Evolutionary conservation across 78 protist genomes (phyloP).

Genomic region (Dictyostelium intermedium): DNA sequence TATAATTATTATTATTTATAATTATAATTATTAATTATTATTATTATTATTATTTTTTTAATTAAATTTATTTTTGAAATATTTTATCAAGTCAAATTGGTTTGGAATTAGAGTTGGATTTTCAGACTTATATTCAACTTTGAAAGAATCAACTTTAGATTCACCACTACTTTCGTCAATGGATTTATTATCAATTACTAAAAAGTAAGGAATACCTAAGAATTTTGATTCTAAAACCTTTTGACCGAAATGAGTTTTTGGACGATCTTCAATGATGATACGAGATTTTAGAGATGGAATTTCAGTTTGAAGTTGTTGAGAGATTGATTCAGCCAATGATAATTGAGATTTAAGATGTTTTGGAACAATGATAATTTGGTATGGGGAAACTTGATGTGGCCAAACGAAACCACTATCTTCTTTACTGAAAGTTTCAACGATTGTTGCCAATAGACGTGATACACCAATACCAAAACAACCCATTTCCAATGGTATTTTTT

Average conservation of each 20-base stretch:
- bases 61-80: constrained; percentile 6
- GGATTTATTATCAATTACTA: neutral
- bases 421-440: constrained; percentile 39
- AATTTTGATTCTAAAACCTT: constrained; percentile 28
- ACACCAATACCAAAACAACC: constrained; percentile 85
- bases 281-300: constrained; percentile 5
- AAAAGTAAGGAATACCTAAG: constrained; percentile 33
- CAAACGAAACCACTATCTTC: constrained; percentile 18
- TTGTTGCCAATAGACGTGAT: constrained; percentile 68
- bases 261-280: constrained; percentile 24
- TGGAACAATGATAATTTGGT: constrained; percentile 46
- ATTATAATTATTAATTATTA: too few species aligned
- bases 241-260: neutral
- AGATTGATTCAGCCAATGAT: neutral
- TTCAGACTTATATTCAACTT: neutral
- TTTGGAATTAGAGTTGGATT: neutral
- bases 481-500: constrained; percentile 58
- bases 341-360: neutral
- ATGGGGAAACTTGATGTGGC: constrained; percentile 71
- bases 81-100: neutral
- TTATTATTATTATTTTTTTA: too few species aligned
- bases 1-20: too few species aligned
- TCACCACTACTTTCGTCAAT: neutral
- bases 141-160: neutral
- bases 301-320: neutral